Evolutionary conservation across 2,329 filamentous ascomycete species (phyloP).

Genomic region (Aspergillus quadrilineatus): DNA sequence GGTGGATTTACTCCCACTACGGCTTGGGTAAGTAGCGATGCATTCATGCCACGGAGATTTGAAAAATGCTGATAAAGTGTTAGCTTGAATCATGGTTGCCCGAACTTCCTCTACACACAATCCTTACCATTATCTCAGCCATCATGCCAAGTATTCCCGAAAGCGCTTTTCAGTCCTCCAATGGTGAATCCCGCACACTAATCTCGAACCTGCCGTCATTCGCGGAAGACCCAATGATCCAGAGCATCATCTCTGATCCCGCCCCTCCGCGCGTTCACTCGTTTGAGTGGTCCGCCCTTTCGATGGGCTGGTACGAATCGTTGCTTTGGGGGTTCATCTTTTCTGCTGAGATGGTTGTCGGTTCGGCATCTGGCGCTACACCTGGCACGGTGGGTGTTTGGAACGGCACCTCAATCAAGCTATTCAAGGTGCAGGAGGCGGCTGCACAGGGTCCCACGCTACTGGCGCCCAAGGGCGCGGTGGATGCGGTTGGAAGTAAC

Average conservation of each 20-base stretch:
- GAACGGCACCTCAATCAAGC: constrained; percentile 83
- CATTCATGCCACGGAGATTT: neutral
- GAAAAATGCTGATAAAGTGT: constrained; percentile 18
- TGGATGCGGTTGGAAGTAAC: constrained; percentile 89
- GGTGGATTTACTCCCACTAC: constrained; percentile 72
- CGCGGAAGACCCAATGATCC: constrained; percentile 56
- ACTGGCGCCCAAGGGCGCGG: constrained; percentile 80
- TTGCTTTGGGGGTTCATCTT: constrained; percentile 93
- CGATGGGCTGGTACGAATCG: constrained; percentile 93
- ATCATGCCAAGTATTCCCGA: constrained; percentile 53
- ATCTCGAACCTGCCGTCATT: constrained; percentile 46
- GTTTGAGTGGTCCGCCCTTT: constrained; percentile 90
- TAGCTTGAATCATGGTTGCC: constrained; percentile 92
- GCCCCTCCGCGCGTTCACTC: constrained; percentile 75
- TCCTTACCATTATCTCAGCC: constrained; percentile 70
- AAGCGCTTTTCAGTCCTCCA: constrained; percentile 44
- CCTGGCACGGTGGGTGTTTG: constrained; percentile 89
- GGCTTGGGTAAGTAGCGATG: constrained; percentile 59
- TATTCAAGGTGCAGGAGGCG: constrained; percentile 88
- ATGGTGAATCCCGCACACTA: constrained; percentile 42
- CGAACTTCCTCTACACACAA: constrained; percentile 82
- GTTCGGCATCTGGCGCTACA: constrained; percentile 48
- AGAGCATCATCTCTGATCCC: constrained; percentile 67
- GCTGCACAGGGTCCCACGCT: constrained; percentile 76
- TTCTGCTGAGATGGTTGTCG: constrained; percentile 75